Conservation (phyloP, 2,329 filamentous ascomycete species). For the Fusarium napiforme region DNA sequence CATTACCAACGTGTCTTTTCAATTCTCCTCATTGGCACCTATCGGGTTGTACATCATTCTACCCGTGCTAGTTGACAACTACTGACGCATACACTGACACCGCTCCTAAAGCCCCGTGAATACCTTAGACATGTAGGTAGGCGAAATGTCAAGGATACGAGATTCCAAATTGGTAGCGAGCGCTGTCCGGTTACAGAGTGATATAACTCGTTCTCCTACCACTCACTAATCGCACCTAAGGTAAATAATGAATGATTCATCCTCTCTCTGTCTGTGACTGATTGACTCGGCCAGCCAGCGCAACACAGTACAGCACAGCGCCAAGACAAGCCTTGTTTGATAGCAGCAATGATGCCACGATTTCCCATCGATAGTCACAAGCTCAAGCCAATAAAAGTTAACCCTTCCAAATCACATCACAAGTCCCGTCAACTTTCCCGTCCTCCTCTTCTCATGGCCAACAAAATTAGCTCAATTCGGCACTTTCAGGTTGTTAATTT, state of each 20-base stretch:
- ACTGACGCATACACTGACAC: slow-evolving; percentile 6
- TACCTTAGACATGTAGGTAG: slow-evolving; percentile 1
- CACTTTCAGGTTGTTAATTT: slow-evolving; percentile 6
- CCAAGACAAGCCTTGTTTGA: slow-evolving; percentile 37
- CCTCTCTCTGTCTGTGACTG: slow-evolving; percentile 15
- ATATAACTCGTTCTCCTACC: slow-evolving; percentile 26
- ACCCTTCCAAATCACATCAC: slow-evolving; percentile 10
- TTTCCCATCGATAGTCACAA: slow-evolving; percentile 34
- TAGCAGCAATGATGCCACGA: slow-evolving; percentile 38
- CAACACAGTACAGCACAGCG: slow-evolving; percentile 23
- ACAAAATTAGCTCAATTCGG: neutral
- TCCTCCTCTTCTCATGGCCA: neutral
- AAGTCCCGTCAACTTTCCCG: neutral
- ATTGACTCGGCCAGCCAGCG: slow-evolving; percentile 24
- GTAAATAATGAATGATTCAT: slow-evolving; percentile 17
- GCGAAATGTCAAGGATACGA: slow-evolving; percentile 9
- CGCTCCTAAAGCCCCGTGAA: slow-evolving; percentile 4
- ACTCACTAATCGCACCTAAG: slow-evolving; percentile 20
- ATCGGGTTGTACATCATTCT: neutral
- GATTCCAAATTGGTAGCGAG: slow-evolving; percentile 4
- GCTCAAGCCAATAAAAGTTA: slow-evolving; percentile 12
- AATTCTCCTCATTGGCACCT: neutral
- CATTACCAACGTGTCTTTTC: neutral
- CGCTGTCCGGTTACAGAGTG: slow-evolving; percentile 6
- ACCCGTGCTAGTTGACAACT: slow-evolving; percentile 11